Evolutionary conservation across 257 asterid genomes (phyloP).

Genomic region (Mitragyna speciosa): DNA sequence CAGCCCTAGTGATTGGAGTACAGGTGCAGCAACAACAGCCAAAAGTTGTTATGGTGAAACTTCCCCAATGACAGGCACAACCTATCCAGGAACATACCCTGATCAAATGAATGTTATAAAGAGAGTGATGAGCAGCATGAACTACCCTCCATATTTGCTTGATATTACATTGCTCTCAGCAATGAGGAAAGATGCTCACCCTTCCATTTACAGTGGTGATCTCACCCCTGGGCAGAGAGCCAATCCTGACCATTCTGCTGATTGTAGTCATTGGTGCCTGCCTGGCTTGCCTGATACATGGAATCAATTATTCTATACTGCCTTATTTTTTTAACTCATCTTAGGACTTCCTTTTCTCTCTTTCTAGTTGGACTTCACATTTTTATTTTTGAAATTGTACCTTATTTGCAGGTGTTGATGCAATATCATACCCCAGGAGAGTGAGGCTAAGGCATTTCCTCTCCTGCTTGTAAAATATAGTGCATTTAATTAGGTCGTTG

Average conservation of each 20-base stretch:
- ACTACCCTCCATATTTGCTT: slow-evolving; percentile 65
- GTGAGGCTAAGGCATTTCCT: slow-evolving; percentile 1
- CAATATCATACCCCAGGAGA: slow-evolving; percentile 2
- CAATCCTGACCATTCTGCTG: slow-evolving; percentile 83
- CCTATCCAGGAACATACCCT: slow-evolving; percentile 49
- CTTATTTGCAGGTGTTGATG: neutral
- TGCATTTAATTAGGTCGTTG: neutral
- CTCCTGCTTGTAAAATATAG: slow-evolving; percentile 13
- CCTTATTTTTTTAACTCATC: slow-evolving; percentile 45
- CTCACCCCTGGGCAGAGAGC: slow-evolving; percentile 66
- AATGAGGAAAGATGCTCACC: slow-evolving; percentile 97
- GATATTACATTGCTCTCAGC: slow-evolving; percentile 84
- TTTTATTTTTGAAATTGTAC: neutral
- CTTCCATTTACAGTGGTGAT: slow-evolving; percentile 88
- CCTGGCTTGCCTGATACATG: slow-evolving; percentile 98
- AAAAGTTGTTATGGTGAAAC: slow-evolving; percentile 94
- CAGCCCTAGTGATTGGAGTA: slow-evolving; percentile 89
- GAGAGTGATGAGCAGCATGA: slow-evolving; percentile 55
- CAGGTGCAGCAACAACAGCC: slow-evolving; percentile 47
- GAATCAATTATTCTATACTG: slow-evolving; percentile 85
- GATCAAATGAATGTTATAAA: slow-evolving; percentile 69
- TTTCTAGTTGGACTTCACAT: neutral
- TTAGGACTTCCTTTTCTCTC: neutral
- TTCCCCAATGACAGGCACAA: slow-evolving; percentile 42
- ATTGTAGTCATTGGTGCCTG: slow-evolving; percentile 98